Evolutionary conservation across 1,284 basidiomycete species (phyloP).

Genomic region (Boletus semigastroideus): DNA sequence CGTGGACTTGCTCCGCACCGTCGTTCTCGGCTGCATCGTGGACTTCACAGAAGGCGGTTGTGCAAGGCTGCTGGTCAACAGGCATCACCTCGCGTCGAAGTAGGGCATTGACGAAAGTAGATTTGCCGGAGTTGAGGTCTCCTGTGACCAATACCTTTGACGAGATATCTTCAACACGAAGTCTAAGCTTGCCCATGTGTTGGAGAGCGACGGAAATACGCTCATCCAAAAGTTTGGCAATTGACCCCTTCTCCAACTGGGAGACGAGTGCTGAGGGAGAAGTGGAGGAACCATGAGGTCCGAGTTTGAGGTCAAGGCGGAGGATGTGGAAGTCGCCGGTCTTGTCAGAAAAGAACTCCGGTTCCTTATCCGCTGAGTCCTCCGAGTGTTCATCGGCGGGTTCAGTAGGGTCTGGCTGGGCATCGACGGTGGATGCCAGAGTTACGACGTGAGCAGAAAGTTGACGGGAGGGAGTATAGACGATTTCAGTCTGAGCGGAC

Average conservation of each 20-base stretch:
- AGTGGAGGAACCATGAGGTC: conserved; percentile 65
- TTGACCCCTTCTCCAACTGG: conserved; percentile 89
- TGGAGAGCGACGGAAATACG: conserved; percentile 75
- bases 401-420: conserved; percentile 37
- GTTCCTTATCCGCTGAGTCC: conserved; percentile 40
- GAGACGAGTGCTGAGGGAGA: conserved; percentile 82
- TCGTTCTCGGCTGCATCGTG: conserved; percentile 87
- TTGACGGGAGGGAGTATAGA: conserved; percentile 50
- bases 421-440: conserved; percentile 51
- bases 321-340: conserved; percentile 78
- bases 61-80: conserved; percentile 97
- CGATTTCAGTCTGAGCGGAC: conserved; percentile 61
- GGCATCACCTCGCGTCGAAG: conserved; percentile 91
- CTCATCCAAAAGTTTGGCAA: conserved; percentile 90
- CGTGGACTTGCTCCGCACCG: conserved; percentile 81
- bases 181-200: conserved; percentile 85
- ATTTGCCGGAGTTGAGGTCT: conserved; percentile 98
- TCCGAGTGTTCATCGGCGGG: conserved; percentile 34
- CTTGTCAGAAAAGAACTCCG: conserved; percentile 43
- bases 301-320: conserved; percentile 91
- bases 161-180: conserved; percentile 88
- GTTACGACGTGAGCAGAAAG: conserved; percentile 57
- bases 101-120: conserved; percentile 95
- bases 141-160: conserved; percentile 99
- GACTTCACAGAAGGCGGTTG: conserved; percentile 96